Evolutionary conservation across 1,284 basidiomycete species (phyloP), one percentile per base, ranked within the genome.

Genomic region (Tylopilus sp.): DNA sequence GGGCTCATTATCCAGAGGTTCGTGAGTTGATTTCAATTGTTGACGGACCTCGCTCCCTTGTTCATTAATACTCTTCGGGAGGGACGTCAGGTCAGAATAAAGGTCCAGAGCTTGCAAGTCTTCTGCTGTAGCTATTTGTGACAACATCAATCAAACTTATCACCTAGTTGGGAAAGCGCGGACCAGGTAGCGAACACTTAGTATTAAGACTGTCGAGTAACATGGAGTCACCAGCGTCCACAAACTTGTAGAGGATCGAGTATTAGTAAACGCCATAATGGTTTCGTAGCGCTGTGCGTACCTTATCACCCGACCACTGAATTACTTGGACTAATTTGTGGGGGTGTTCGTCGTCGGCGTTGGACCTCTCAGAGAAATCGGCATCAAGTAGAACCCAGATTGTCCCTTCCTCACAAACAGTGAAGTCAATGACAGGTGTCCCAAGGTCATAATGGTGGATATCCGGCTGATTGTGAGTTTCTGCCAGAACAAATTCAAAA

Each of bases 1-100:
- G 8, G 66, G 71, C 23, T 72, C 64, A 39, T 70, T 70, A n/a
- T 69, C 61, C 4, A 5, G 21, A 45, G 45, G 29, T 35, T 66
- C 62, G 14, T 64, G 53, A 10, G 21, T 23, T 53, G 41, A 48
- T 31, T 59, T 48, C n/a, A 33, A 62, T 54, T 31, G 62, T 29
- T 68, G 75, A 19, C 72, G 79, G 35, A 79, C 78, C 73, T 81
- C 82, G n/a, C 79, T 80, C 64, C 84, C 83, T 68, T 83, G 82
- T 55, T 83, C 82, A 37, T 87, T 85, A 31, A 81, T 78, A 70
- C 85, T 84, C 76, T 93, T 93, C 2, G 92, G 92, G 72, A 93
- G 80, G 23, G 85, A 82, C 2, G 81, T 78, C 27, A 93, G 82
- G 53, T 85, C 82, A 8, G 83, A 80, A 73, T 93, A 93, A 6